Base-by-base conservation (phyloP, 495 filamentous ascomycete species). In the Aspergillus taichungensis region DNA sequence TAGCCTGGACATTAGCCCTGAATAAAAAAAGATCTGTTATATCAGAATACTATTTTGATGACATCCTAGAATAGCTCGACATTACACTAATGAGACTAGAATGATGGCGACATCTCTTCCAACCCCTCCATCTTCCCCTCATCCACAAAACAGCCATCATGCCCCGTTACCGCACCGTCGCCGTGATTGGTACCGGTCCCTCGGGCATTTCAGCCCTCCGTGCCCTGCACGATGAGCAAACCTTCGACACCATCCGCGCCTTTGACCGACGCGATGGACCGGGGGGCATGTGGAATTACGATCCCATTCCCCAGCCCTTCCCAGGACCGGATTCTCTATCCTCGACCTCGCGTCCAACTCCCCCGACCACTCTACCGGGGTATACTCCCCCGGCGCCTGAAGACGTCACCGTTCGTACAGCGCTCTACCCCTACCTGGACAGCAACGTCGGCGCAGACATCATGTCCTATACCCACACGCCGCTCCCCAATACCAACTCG, bases 141-240 rank as follows among this genome's bases (percentile, higher is more conserved):
- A 24, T 4, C 34, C 34, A 14, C 34, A 37, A 37, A 13, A 37
- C 34, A 13, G 4, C 29, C 12, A 61, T 61, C 55, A 11, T 45
- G 18, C 53, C 18, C 18, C 18, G 59, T 10, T 62, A 53, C 34
- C 36, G 42, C 31, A 45, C 40, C 11, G 60, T 79, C 13, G 76
- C 74, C 32, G 67, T 77, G 1, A 74, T 79, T 36, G 74, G 76
- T 6, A 66, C 69, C 6, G 74, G 74, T 7, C 76, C 74, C 10
- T 69, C 73, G 0, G 74, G 74, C 1, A 67, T 74, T 30, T 75
- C 75, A 31, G 52, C 74, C 3, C 52, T 74, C n/a, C 71, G 76
- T 56, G 73, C 74, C 5, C 55, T 79, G 8, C 64, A 62, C 8
- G 64, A 72, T 42, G 75, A 79, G 45, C 60, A 72, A 31, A 51